Conservation (phyloP, 73 alveolate species). For the Urostyla sp. region DNA sequence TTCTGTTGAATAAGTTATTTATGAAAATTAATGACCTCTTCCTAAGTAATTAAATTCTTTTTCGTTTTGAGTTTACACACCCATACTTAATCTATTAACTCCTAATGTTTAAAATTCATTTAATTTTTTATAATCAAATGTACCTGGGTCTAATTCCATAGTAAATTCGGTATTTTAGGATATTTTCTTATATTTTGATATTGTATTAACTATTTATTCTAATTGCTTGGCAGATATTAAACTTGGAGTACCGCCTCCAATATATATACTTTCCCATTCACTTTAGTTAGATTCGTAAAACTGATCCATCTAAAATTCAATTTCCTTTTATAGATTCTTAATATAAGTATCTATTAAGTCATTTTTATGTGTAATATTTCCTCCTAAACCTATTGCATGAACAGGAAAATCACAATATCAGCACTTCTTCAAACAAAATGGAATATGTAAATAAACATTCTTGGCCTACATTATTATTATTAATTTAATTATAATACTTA, state of each 20-base stretch:
- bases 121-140: slow-evolving; percentile 54
- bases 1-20: slow-evolving; percentile 41
- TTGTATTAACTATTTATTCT: slow-evolving; percentile 11
- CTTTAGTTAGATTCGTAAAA: neutral
- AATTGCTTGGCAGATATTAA: slow-evolving; percentile 35
- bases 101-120: slow-evolving; percentile 7
- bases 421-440: slow-evolving; percentile 74
- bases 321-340: slow-evolving; percentile 41
- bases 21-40: slow-evolving; percentile 55
- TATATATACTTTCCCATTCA: slow-evolving; percentile 52
- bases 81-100: slow-evolving; percentile 68
- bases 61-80: slow-evolving; percentile 63
- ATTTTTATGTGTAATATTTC: slow-evolving; percentile 20
- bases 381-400: slow-evolving; percentile 58
- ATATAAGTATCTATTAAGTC: slow-evolving; percentile 42
- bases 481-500: neutral
- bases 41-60: slow-evolving; percentile 47
- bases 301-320: neutral
- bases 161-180: slow-evolving; percentile 61
- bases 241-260: slow-evolving; percentile 84
- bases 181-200: neutral
- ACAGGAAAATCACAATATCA: slow-evolving; percentile 76
- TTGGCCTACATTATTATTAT: slow-evolving; percentile 3
- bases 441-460: slow-evolving; percentile 73
- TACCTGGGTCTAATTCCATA: slow-evolving; percentile 76